phyloP scores from a whole-genome alignment of 164 flowering plant species.

The Magnolia officinalis region DNA sequence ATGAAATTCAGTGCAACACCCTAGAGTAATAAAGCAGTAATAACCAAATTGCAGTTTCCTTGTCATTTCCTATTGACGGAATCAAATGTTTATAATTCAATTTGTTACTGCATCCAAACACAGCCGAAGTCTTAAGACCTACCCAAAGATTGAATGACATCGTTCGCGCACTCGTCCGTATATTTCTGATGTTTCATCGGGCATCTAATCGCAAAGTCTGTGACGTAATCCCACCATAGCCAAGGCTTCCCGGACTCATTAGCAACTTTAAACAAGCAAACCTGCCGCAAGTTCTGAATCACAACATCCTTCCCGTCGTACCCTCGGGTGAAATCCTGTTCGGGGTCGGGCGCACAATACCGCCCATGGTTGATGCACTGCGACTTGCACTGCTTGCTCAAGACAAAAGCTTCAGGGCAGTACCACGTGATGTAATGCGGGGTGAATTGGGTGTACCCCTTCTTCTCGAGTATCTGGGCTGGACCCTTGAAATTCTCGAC shows the following conservation, averaged over 20 bases:
- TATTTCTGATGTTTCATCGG: constrained; percentile 92
- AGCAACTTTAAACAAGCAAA: constrained; percentile 75
- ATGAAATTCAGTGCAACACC: neutral
- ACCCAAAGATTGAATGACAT: constrained; percentile 82
- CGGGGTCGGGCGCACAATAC: constrained; percentile 98
- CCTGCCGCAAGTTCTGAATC: constrained; percentile 81
- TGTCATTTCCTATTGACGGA: neutral
- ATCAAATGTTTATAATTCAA: neutral
- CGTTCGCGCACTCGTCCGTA: constrained; percentile 78
- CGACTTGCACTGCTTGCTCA: constrained; percentile 89
- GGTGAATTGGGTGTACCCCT: constrained; percentile 84
- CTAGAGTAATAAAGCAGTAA: too few relatives aligned
- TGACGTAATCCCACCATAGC: constrained; percentile 99
- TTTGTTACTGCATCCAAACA: too few relatives aligned
- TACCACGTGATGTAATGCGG: constrained; percentile 98
- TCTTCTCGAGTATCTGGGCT: constrained; percentile 84
- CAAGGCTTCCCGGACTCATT: constrained; percentile 84
- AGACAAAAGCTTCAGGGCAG: constrained; percentile 77
- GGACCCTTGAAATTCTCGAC: constrained; percentile 81
- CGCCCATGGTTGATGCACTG: constrained; percentile 98
- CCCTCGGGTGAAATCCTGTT: constrained; percentile 79
- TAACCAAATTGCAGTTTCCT: neutral
- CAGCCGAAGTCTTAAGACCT: constrained; percentile 20
- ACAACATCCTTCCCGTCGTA: constrained; percentile 97
- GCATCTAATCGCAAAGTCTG: constrained; percentile 89